Evolutionary conservation across 2,329 filamentous ascomycete genomes (phyloP).

Genomic region (Aspergillus flavus): DNA sequence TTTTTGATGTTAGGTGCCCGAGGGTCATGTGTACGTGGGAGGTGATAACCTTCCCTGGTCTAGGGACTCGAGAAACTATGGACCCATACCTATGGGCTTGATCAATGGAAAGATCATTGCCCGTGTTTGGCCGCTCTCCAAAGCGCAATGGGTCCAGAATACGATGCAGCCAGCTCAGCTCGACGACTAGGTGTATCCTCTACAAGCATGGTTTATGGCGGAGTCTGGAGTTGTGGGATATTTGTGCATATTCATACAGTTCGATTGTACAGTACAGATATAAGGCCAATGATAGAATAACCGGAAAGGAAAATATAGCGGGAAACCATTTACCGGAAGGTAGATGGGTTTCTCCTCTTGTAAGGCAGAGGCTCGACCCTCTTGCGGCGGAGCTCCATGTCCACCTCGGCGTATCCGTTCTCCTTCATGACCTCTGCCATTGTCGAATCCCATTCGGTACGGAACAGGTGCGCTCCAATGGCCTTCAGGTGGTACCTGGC

Average conservation of each 20-base stretch:
- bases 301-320: conserved; percentile 16
- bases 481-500: conserved; percentile 69
- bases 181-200: conserved; percentile 6
- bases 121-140: conserved; percentile 39
- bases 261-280: conserved; percentile 46
- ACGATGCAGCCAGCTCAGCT: conserved; percentile 37
- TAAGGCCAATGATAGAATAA: conserved; percentile 29
- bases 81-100: conserved; percentile 81
- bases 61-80: conserved; percentile 82
- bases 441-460: conserved; percentile 83
- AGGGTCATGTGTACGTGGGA: conserved; percentile 87
- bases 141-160: conserved; percentile 41
- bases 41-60: conserved; percentile 87
- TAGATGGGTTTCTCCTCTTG: conserved; percentile 58
- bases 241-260: conserved; percentile 47
- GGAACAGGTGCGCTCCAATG: conserved; percentile 85
- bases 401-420: conserved; percentile 71
- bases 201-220: conserved; percentile 9
- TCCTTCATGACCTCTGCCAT: conserved; percentile 86
- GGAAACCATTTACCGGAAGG: conserved; percentile 41
- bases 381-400: conserved; percentile 82
- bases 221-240: conserved; percentile 33
- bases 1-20: conserved; percentile 65
- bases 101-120: conserved; percentile 80
- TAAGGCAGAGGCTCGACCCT: conserved; percentile 70